A percentile compares a stretch with the other conserved stretches of the same genome.
These are phyloP conservation scores for Trichoderma lentiforme DNA, from an alignment of 2,329 filamentous ascomycete genomes.

Conservation along the genomic window DNA sequence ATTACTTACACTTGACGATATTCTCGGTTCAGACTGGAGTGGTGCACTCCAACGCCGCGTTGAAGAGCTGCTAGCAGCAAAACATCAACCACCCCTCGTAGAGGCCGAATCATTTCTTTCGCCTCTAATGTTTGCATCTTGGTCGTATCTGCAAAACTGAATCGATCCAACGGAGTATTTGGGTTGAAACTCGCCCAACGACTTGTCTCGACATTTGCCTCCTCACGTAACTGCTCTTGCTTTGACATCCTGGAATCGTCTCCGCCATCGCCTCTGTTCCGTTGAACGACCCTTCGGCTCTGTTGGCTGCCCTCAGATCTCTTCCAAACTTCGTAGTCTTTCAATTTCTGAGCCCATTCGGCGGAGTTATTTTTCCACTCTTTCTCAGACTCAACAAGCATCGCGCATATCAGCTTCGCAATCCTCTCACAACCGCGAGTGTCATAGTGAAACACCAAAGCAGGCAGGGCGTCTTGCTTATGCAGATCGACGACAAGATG, in stretches of 20 bases:
- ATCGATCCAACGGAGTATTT: constrained; percentile 57
- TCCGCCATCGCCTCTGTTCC: background rate
- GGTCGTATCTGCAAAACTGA: constrained; percentile 63
- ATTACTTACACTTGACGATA: constrained; percentile 62
- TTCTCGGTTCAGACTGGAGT: constrained; percentile 73
- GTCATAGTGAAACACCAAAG: constrained; percentile 76
- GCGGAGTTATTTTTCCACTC: constrained; percentile 54
- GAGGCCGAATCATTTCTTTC: constrained; percentile 47
- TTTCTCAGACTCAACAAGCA: constrained; percentile 40
- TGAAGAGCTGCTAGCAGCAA: constrained; percentile 58
- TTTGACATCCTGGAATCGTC: constrained; percentile 40
- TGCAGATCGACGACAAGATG: constrained; percentile 60
- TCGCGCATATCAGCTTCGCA: constrained; percentile 46
- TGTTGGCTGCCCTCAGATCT: constrained; percentile 39
- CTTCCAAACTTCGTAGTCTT: constrained; percentile 6
- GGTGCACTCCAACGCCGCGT: constrained; percentile 72
- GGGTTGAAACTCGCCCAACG: constrained; percentile 66
- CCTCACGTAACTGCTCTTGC: constrained; percentile 55
- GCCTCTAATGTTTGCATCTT: constrained; percentile 59
- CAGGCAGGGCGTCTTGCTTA: constrained; percentile 63
- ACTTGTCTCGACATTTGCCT: constrained; percentile 52
- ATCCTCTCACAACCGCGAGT: constrained; percentile 61
- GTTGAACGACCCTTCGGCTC: constrained; percentile 23
- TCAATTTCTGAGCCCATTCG: constrained; percentile 35
- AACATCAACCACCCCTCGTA: constrained; percentile 45